phyloP scores from a whole-genome alignment of 768 basidiomycete genomes.

The Suillus subluteus region DNA sequence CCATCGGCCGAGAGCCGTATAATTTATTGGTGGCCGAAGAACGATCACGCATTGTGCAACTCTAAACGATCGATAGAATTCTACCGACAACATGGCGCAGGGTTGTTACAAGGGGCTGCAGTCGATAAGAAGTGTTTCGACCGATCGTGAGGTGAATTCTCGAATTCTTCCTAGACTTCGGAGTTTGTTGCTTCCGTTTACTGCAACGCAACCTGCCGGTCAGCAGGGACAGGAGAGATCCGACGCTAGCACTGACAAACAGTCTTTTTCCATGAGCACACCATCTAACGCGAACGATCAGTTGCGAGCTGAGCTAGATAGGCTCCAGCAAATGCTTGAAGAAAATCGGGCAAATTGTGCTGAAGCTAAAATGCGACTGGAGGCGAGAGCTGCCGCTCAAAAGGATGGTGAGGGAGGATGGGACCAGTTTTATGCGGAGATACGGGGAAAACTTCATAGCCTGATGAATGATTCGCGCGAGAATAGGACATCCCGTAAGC shows the following conservation, averaged over 20 bases:
- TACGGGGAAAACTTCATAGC: constrained; percentile 3
- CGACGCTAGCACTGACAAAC: neutral
- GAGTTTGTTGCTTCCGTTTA: neutral
- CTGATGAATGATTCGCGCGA: constrained; percentile 1
- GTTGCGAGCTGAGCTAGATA: constrained; percentile 2
- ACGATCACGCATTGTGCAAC: neutral
- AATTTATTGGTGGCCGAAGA: neutral
- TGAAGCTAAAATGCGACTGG: constrained; percentile 2
- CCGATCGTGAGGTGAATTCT: neutral
- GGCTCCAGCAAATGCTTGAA: constrained; percentile 7
- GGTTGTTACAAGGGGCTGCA: neutral
- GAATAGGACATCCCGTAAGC: constrained; percentile 2
- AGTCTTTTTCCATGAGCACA: neutral
- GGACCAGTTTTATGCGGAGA: constrained; percentile 1
- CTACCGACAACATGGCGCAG: constrained; percentile 1
- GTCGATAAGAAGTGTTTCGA: neutral
- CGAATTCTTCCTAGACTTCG: neutral
- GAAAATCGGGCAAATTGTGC: constrained; percentile 9
- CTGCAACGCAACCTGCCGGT: neutral
- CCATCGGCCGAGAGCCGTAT: neutral
- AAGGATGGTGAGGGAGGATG: neutral
- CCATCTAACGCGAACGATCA: neutral
- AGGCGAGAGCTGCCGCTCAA: neutral
- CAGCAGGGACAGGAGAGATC: neutral
- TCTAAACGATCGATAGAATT: neutral